Base-by-base conservation (phyloP, 192 early-diverging fungal species). In the Irineochytrium annulatum region DNA sequence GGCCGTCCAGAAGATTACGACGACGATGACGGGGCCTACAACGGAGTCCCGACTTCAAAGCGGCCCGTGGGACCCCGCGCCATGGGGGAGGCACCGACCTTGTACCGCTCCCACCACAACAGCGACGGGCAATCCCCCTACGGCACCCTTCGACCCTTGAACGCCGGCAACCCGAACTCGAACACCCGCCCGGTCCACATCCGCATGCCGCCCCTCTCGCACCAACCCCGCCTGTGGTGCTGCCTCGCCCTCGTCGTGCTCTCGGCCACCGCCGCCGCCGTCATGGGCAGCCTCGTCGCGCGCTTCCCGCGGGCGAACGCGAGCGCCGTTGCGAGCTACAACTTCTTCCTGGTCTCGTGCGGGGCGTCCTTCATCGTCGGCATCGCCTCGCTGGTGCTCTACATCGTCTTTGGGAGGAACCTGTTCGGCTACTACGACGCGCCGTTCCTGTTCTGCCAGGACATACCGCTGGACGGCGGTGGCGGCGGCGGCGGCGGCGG, bases 371-470 rank as follows among this genome's bases (percentile, higher is more conserved):
- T 24, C 6, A 22, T 49, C 13, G 17, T 49, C 24, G 11, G 17
- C 13, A 6, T 49, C 11, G 11, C 26, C 13, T 49, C 17, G 6
- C 11, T 49, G 6, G 11, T 22, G 6, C 17, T 8, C 6, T 49
- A 17, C 46, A 14, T 49, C 17, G 6, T 24, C 13, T 22, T 49
- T 22, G 46, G 46, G 6, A 49, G 24, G 26, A 17, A 17, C 13
- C 46, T 49, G 46, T 49, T 17, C 24, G 46, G 17, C 11, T 49
- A 49, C 22, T 49, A 49, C 46, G 46, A 49, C 26, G 46, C 46
- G 6, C 46, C 46, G 11, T 49, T 49, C 24, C 24, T 49, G 46
- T 17, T 49, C 46, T 49, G 46, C 46, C 46, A 49, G 46, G 46
- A 49, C 46, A 24, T 49, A 8, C 46, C 46, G 6, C 8, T 49